Conservation (phyloP, 305 asterid genomes). For the Fraxinus sp. region DNA sequence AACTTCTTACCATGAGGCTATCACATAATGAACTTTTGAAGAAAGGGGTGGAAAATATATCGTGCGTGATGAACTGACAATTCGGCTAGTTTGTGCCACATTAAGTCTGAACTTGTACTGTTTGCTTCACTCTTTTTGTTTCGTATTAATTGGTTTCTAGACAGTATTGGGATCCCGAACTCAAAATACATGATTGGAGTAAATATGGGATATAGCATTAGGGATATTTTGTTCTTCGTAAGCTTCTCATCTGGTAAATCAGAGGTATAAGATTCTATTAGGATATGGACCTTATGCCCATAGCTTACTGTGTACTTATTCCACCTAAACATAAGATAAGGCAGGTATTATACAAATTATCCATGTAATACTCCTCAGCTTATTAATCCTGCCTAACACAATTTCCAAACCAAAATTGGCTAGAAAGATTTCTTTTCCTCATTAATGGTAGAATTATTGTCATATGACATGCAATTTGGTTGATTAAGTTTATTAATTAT, state of each 20-base stretch:
- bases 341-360: not conserved
- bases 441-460: not conserved
- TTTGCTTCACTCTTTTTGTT: not conserved
- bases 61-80: not conserved
- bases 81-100: not conserved
- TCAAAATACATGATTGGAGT: not conserved
- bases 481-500: slow-evolving; percentile 5
- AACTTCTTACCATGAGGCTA: not conserved
- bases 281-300: not conserved
- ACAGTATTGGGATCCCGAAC: not conserved
- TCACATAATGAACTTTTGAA: not conserved
- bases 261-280: not conserved
- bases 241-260: not conserved
- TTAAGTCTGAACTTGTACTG: not conserved
- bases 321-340: not conserved
- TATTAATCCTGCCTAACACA: not conserved
- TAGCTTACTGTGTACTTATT: not conserved
- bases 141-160: not conserved
- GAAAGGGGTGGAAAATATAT: not conserved
- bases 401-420: slow-evolving; percentile 2
- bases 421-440: not conserved
- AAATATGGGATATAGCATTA: not conserved
- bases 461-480: not conserved
- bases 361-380: not conserved
- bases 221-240: not conserved